Evolutionary conservation across 2,329 filamentous ascomycete species (phyloP).

Genomic region (Microdochium paspali): DNA sequence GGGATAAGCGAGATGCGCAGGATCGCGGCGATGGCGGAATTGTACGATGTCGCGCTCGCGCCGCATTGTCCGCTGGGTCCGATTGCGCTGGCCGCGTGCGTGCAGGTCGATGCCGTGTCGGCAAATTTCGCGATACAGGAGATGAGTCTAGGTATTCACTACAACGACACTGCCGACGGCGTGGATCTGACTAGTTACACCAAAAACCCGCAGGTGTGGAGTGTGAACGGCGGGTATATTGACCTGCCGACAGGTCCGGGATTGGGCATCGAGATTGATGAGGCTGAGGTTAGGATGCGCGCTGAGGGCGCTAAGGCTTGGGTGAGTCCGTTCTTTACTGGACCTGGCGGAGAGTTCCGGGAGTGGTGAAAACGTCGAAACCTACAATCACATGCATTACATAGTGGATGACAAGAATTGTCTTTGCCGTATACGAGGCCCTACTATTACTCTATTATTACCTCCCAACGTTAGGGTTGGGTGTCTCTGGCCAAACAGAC

Average conservation of each 20-base stretch:
- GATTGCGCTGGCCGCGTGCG: conserved; percentile 60
- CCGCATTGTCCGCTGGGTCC: conserved; percentile 68
- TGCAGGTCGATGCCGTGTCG: conserved; percentile 54
- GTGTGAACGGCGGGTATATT: conserved; percentile 58
- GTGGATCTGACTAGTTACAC: conserved; percentile 59
- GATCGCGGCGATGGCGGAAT: conserved; percentile 62
- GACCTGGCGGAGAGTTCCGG: conserved; percentile 54
- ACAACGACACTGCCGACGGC: conserved; percentile 53
- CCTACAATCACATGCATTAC: not conserved
- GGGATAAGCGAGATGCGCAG: conserved; percentile 63
- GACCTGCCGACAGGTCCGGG: conserved; percentile 49
- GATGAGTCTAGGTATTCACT: conserved; percentile 74
- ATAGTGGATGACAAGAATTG: no score
- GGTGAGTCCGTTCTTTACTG: conserved; percentile 57
- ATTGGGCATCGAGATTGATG: conserved; percentile 62
- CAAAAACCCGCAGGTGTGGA: conserved; percentile 54
- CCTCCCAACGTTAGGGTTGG: not conserved
- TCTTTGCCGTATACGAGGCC: not conserved
- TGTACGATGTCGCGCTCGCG: conserved; percentile 64
- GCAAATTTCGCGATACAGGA: conserved; percentile 67
- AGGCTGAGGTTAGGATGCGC: conserved; percentile 53
- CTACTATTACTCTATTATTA: not conserved
- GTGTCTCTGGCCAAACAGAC: no score
- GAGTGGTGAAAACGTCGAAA: conserved; percentile 49
- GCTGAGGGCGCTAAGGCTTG: conserved; percentile 52